Evolutionary conservation across 257 asterid genomes (phyloP).

Genomic region (Leonotis leonurus): DNA sequence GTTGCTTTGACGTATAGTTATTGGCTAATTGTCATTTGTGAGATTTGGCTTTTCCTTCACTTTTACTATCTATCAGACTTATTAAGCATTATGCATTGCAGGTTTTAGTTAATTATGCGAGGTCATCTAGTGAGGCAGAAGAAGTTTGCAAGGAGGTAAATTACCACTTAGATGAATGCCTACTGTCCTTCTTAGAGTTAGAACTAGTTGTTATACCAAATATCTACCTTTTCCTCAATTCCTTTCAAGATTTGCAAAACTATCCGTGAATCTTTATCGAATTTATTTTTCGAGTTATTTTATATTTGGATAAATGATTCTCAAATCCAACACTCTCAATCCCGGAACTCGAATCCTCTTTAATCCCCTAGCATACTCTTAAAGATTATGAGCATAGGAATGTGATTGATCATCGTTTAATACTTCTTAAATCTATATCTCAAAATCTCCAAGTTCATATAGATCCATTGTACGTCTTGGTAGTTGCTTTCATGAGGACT

Average conservation of each 20-base stretch:
- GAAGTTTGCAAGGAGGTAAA: slow-evolving; percentile 75
- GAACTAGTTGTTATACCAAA: background rate
- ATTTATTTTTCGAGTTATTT: background rate
- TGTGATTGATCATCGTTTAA: background rate
- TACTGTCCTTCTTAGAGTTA: background rate
- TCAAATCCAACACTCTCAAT: background rate
- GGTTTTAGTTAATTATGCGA: slow-evolving; percentile 95
- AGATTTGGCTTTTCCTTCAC: slow-evolving; percentile 3
- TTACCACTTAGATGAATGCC: slow-evolving; percentile 12
- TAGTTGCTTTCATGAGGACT: background rate
- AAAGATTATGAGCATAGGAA: background rate
- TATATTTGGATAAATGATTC: background rate
- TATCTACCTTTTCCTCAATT: background rate
- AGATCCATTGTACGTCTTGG: background rate
- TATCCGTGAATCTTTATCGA: background rate
- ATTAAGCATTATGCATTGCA: slow-evolving; percentile 23
- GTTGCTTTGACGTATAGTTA: background rate
- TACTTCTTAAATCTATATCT: background rate
- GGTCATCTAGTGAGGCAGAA: slow-evolving; percentile 97
- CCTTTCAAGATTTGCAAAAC: background rate
- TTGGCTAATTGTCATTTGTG: background rate
- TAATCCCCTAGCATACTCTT: background rate
- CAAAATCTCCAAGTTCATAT: background rate
- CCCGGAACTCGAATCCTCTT: background rate
- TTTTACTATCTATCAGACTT: slow-evolving; percentile 1